phyloP scores from a whole-genome alignment of 2,329 filamentous ascomycete species.

The Dothideomycetidae sp. region DNA sequence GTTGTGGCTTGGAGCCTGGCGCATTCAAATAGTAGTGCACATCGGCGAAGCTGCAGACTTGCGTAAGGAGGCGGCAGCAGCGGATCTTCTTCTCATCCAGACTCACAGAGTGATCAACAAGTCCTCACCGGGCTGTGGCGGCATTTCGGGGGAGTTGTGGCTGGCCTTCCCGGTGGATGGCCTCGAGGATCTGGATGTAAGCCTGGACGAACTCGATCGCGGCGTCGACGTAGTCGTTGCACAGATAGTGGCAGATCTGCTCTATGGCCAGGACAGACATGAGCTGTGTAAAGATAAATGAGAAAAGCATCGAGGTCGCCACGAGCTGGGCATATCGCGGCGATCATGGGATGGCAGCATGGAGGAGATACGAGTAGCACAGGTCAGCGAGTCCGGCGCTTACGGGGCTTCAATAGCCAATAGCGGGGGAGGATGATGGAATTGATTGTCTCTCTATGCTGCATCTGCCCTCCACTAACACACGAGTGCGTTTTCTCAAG shows the following conservation, averaged over 20 bases:
- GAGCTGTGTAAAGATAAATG: constrained; percentile 12
- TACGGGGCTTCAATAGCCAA: too few species aligned
- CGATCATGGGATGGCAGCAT: too few species aligned
- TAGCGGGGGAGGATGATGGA: too few species aligned
- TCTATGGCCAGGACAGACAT: constrained; percentile 11
- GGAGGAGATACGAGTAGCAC: too few species aligned
- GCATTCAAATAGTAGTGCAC: constrained; percentile 65
- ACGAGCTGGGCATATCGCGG: not conserved
- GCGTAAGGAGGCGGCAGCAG: constrained; percentile 4
- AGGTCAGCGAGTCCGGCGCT: too few species aligned
- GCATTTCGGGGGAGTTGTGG: constrained; percentile 24
- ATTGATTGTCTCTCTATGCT: too few species aligned
- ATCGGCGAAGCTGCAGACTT: constrained; percentile 52
- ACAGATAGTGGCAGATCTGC: constrained; percentile 13
- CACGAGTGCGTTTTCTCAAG: too few species aligned
- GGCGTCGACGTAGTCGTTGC: constrained; percentile 16
- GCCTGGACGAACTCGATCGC: constrained; percentile 17
- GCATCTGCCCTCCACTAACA: too few species aligned
- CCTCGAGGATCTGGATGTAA: constrained; percentile 18
- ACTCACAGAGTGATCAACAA: constrained; percentile 34
- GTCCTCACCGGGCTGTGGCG: constrained; percentile 33
- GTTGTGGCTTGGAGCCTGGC: constrained; percentile 52
- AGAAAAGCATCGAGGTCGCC: constrained; percentile 7
- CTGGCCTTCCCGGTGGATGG: constrained; percentile 14
- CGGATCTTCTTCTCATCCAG: too few species aligned